Evolutionary conservation across 805 yeast genomes (phyloP).

Genomic region (Metschnikowia dekortorum): DNA sequence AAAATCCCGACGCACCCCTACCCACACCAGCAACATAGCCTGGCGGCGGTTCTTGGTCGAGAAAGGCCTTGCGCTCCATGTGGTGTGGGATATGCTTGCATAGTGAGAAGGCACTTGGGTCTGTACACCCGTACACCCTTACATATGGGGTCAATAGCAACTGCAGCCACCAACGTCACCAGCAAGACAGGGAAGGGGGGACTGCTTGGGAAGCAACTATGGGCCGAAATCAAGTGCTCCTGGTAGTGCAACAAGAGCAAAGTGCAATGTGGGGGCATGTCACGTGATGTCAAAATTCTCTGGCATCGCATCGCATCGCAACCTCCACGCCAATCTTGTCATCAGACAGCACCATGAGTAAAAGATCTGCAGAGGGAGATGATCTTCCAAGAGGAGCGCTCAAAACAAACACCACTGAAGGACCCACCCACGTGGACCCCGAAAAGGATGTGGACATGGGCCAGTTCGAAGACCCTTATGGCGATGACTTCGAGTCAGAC

Average conservation of each 20-base stretch:
- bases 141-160: too few relatives aligned
- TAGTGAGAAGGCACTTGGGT: background rate
- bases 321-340: background rate
- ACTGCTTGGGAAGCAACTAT: background rate
- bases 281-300: conserved; percentile 14
- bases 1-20: conserved; percentile 92
- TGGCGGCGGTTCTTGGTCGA: conserved; percentile 82
- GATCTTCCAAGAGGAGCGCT: conserved; percentile 23
- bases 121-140: conserved; percentile 2
- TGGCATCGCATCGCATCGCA: conserved; percentile 6
- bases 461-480: conserved; percentile 83
- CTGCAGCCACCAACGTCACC: too few relatives aligned
- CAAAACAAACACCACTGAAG: conserved; percentile 35
- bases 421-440: conserved; percentile 30
- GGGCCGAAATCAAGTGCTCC: background rate
- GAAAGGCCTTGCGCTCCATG: conserved; percentile 38
- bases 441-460: conserved; percentile 60
- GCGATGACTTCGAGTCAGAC: conserved; percentile 90
- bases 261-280: background rate
- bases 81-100: background rate
- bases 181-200: background rate
- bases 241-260: background rate
- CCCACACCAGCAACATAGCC: conserved; percentile 93
- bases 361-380: conserved; percentile 16
- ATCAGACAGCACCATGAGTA: conserved; percentile 10